Conservation (phyloP, 352 stramenopile species). For the Pythium phragmiticola region DNA sequence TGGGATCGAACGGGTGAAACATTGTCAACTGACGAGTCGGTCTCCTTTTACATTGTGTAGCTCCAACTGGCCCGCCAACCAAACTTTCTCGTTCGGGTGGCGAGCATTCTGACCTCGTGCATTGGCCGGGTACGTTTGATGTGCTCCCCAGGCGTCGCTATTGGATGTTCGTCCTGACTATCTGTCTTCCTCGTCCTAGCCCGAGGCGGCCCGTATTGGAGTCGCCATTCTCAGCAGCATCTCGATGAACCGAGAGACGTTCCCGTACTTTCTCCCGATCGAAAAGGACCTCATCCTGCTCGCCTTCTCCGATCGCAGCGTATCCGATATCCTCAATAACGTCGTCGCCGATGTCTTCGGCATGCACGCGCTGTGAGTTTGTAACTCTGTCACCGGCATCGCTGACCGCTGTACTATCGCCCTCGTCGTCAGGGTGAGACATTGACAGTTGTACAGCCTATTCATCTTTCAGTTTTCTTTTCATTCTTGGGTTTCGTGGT, state of each 20-base stretch:
- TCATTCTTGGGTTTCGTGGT: not conserved
- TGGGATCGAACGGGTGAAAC: not conserved
- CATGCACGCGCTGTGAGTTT: slow-evolving; percentile 68
- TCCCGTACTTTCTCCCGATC: slow-evolving; percentile 76
- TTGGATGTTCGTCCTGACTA: not conserved
- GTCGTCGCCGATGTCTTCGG: slow-evolving; percentile 78
- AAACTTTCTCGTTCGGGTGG: slow-evolving; percentile 55
- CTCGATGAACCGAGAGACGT: slow-evolving; percentile 74
- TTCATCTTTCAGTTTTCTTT: slow-evolving; percentile 9
- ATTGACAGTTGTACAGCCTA: not conserved
- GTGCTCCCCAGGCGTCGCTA: not conserved
- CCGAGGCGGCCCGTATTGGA: slow-evolving; percentile 70
- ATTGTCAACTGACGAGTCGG: not conserved
- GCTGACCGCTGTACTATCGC: too few species aligned
- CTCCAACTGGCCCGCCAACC: slow-evolving; percentile 68
- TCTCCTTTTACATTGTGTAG: slow-evolving; percentile 16
- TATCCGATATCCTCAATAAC: slow-evolving; percentile 80
- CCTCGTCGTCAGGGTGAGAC: too few species aligned
- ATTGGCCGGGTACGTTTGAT: slow-evolving; percentile 58
- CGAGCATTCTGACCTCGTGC: slow-evolving; percentile 59
- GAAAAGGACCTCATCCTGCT: slow-evolving; percentile 75
- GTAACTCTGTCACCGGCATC: not conserved
- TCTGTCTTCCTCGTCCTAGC: slow-evolving; percentile 30
- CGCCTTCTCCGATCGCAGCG: slow-evolving; percentile 70
- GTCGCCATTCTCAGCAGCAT: slow-evolving; percentile 72